Conservation (phyloP, 179 eudicot genomes). For the Drosera spatulata region DNA sequence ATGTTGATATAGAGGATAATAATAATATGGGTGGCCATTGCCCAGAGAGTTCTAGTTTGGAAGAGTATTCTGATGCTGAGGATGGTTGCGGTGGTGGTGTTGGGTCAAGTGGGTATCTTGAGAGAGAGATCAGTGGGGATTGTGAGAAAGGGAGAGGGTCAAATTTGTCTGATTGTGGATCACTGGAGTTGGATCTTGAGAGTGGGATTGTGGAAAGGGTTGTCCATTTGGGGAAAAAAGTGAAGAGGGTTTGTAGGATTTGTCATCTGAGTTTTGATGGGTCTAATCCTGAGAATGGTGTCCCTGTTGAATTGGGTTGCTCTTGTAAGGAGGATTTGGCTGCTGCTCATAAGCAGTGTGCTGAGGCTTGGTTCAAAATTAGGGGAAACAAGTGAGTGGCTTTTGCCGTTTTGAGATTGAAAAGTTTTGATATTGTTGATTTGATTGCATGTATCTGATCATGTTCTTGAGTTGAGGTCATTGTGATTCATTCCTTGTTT, state of each 20-base stretch:
- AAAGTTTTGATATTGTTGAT: too few relatives aligned
- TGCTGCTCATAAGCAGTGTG: slow-evolving; percentile 84
- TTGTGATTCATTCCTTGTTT: too few relatives aligned
- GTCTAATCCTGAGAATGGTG: slow-evolving; percentile 38
- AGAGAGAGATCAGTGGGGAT: slow-evolving; percentile 16
- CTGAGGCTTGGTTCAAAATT: slow-evolving; percentile 88
- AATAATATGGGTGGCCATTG: background rate
- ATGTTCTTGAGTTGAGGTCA: too few relatives aligned
- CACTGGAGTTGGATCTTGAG: slow-evolving; percentile 42
- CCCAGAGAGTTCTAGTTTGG: too few relatives aligned
- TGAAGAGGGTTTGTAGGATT: slow-evolving; percentile 64
- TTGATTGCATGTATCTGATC: too few relatives aligned
- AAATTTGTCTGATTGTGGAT: slow-evolving; percentile 23
- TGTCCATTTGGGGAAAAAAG: slow-evolving; percentile 22
- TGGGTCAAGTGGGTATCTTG: slow-evolving; percentile 5
- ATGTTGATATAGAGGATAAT: slow-evolving; percentile 10
- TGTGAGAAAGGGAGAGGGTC: slow-evolving; percentile 19
- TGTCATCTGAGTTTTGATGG: slow-evolving; percentile 67
- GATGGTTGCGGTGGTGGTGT: slow-evolving; percentile 1
- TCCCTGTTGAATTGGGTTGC: slow-evolving; percentile 63
- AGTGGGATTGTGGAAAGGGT: slow-evolving; percentile 14
- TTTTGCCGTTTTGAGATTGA: background rate
- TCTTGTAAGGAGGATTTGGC: slow-evolving; percentile 80
- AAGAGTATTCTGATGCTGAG: slow-evolving; percentile 18
- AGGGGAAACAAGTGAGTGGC: slow-evolving; percentile 67